Evolutionary conservation across 2,329 filamentous ascomycete genomes (phyloP).

Genomic region (Fusarium haematococcum): DNA sequence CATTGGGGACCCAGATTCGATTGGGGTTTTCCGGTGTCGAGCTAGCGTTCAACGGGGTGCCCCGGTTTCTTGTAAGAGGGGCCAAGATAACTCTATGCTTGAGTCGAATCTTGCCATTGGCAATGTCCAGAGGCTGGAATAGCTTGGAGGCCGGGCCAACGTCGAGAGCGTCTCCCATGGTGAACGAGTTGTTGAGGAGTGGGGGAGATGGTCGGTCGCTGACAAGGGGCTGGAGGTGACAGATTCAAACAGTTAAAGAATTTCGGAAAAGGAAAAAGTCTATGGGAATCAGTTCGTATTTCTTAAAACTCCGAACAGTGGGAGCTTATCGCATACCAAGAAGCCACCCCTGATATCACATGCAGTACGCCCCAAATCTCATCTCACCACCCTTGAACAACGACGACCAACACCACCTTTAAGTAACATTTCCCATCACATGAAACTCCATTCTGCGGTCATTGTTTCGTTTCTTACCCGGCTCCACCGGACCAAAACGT

Average conservation of each 20-base stretch:
- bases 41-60: constrained; percentile 55
- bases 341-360: background rate
- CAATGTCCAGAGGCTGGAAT: constrained; percentile 50
- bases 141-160: constrained; percentile 36
- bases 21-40: constrained; percentile 62
- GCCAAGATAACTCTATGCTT: constrained; percentile 64
- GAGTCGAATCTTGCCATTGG: constrained; percentile 59
- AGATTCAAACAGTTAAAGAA: background rate
- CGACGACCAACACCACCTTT: background rate
- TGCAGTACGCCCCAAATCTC: background rate
- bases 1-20: constrained; percentile 51
- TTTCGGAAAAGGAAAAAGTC: background rate
- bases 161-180: constrained; percentile 28
- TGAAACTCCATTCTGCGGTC: background rate
- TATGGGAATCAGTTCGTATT: background rate
- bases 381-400: background rate
- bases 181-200: background rate
- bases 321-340: background rate
- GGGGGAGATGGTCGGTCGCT: background rate
- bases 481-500: background rate
- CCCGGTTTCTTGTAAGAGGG: constrained; percentile 65
- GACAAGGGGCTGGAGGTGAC: background rate
- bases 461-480: background rate
- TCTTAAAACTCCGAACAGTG: background rate
- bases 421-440: background rate